Percentiles rank a stretch among this genome's conserved stretches.
phyloP scores from a whole-genome alignment of 2,329 filamentous ascomycete species.

The Penicillium hordei region DNA sequence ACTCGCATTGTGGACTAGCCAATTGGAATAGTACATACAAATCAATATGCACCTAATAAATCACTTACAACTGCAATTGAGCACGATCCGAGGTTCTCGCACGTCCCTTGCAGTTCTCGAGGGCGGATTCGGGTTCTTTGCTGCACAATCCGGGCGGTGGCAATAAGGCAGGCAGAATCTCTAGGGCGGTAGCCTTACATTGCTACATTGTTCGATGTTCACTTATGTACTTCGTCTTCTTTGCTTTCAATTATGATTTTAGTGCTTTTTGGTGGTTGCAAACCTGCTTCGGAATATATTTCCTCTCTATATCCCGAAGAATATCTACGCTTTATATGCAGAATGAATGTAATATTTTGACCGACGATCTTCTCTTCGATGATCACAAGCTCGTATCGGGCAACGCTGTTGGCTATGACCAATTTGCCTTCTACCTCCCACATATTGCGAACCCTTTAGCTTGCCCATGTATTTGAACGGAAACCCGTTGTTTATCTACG shows the following conservation, averaged over 20 bases:
- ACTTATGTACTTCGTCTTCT: neutral
- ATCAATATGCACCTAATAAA: neutral
- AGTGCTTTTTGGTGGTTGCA: neutral
- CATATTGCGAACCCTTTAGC: neutral
- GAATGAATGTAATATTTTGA: neutral
- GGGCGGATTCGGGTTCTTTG: constrained; percentile 22
- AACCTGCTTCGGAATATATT: neutral
- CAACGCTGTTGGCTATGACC: neutral
- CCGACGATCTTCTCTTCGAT: neutral
- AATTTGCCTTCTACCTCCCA: neutral
- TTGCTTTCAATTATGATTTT: neutral
- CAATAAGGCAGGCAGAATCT: neutral
- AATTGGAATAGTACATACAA: neutral
- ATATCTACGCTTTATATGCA: neutral
- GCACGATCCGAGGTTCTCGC: constrained; percentile 23
- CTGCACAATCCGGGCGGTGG: constrained; percentile 18
- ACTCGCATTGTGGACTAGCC: neutral
- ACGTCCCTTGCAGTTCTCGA: constrained; percentile 20
- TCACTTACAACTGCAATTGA: constrained; percentile 22
- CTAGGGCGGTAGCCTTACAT: neutral
- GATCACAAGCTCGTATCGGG: constrained; percentile 6
- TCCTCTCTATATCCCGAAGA: neutral
- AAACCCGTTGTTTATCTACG: neutral
- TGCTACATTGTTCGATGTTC: neutral
- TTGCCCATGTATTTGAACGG: neutral